These are phyloP conservation scores for Ophiostoma piceae DNA, from an alignment of 2,329 filamentous ascomycete species.

Conservation along the genomic window DNA sequence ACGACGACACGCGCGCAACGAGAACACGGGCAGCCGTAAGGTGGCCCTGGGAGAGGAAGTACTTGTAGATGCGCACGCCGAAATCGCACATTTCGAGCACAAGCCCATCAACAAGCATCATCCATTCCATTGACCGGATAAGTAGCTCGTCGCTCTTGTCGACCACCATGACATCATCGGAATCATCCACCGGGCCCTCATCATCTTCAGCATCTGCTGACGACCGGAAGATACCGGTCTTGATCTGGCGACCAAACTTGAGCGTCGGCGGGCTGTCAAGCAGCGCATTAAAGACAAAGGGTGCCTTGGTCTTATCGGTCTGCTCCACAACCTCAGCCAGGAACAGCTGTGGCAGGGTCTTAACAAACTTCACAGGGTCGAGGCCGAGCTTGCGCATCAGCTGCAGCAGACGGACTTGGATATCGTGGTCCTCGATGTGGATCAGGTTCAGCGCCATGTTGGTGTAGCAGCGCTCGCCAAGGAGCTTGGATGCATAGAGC, in stretches of 20 bases:
- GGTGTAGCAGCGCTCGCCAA: conserved; percentile 57
- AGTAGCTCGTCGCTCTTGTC: conserved; percentile 62
- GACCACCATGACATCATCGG: conserved; percentile 34
- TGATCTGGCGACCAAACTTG: conserved; percentile 59
- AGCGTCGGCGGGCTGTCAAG: conserved; percentile 47
- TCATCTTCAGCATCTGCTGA: conserved; percentile 47
- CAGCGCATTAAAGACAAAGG: conserved; percentile 45
- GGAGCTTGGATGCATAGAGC: conserved; percentile 78
- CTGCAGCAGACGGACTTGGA: conserved; percentile 63
- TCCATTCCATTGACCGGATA: conserved; percentile 80
- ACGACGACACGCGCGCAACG: conserved; percentile 47
- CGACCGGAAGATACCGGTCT: conserved; percentile 64
- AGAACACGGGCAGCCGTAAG: conserved; percentile 52
- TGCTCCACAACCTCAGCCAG: conserved; percentile 44
- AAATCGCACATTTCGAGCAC: conserved; percentile 35
- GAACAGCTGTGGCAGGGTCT: conserved; percentile 56
- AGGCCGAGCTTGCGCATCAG: conserved; percentile 72
- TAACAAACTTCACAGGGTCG: conserved; percentile 67
- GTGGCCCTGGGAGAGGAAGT: conserved; percentile 65
- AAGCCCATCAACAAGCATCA: conserved; percentile 60
- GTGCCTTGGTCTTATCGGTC: neutral
- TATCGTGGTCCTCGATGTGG: conserved; percentile 59
- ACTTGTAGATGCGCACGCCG: conserved; percentile 70
- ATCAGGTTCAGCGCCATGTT: conserved; percentile 73
- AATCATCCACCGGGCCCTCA: conserved; percentile 29